Percentiles rank a stretch among this genome's conserved stretches.
Evolutionary conservation across 2,329 filamentous ascomycete genomes (phyloP).

Genomic region (Penicillium corylophilum): DNA sequence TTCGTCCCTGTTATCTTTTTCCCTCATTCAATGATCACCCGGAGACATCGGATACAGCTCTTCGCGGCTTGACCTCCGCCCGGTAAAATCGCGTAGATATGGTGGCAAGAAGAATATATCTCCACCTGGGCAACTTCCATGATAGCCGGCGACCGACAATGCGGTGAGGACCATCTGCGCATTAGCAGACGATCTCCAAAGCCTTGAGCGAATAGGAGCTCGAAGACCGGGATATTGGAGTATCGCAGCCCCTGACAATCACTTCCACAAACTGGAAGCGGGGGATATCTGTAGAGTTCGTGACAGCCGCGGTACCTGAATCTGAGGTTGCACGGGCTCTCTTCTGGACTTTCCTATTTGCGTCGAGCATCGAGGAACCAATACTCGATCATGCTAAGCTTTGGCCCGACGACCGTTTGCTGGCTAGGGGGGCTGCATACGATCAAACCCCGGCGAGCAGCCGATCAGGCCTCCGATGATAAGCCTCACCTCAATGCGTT

Average conservation of each 20-base stretch:
- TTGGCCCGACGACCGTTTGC: neutral
- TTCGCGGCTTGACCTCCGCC: slow-evolving; percentile 1
- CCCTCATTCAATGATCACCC: no score
- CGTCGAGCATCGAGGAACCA: neutral
- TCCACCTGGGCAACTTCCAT: neutral
- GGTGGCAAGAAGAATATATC: slow-evolving; percentile 4
- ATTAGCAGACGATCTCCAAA: neutral
- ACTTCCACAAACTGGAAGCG: neutral
- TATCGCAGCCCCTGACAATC: slow-evolving; percentile 1
- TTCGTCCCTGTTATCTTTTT: slow-evolving; percentile 8
- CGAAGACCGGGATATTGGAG: neutral
- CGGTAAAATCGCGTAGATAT: neutral
- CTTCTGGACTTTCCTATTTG: neutral
- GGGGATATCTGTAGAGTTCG: neutral
- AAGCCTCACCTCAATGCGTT: neutral
- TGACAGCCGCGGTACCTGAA: neutral
- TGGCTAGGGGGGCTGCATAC: neutral
- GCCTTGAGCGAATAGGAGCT: neutral
- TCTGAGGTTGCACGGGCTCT: neutral
- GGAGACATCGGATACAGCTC: neutral
- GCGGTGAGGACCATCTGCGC: neutral
- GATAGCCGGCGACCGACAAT: neutral
- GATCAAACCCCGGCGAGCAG: neutral
- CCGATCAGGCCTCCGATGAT: neutral
- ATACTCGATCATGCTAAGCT: neutral